A percentile compares a stretch with the other conserved stretches of the same genome.
These are phyloP conservation scores for Talaromyces sp. DNA, from an alignment of 2,329 filamentous ascomycete genomes.

Conservation along the genomic window DNA sequence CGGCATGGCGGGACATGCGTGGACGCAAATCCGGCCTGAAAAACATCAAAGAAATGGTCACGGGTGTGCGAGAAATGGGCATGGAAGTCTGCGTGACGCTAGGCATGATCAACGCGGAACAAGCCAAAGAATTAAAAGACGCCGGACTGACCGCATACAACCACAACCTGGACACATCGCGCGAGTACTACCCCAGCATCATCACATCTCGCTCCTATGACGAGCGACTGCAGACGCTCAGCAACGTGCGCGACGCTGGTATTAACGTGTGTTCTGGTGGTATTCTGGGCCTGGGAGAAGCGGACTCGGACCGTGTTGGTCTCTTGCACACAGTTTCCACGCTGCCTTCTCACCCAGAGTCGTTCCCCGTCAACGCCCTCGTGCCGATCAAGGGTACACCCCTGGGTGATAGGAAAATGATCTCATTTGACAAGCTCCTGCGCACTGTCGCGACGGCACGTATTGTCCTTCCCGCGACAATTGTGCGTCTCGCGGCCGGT, in stretches of 20 bases:
- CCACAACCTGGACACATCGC: conserved; percentile 86
- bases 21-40: conserved; percentile 77
- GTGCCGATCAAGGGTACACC: conserved; percentile 90
- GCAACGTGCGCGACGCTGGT: conserved; percentile 75
- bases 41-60: conserved; percentile 82
- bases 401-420: conserved; percentile 65
- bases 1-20: conserved; percentile 90
- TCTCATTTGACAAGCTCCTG: conserved; percentile 72
- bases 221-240: conserved; percentile 73
- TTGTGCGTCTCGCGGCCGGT: conserved; percentile 81
- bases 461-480: conserved; percentile 76
- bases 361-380: conserved; percentile 84
- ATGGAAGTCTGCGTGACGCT: conserved; percentile 94
- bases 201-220: conserved; percentile 86
- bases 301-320: conserved; percentile 71
- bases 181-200: conserved; percentile 81
- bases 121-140: conserved; percentile 75
- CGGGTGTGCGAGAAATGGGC: conserved; percentile 70
- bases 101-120: conserved; percentile 79
- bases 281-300: conserved; percentile 80
- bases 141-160: conserved; percentile 89
- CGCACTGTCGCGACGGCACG: conserved; percentile 80
- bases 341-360: conserved; percentile 76
- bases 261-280: conserved; percentile 88
- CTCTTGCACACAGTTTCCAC: conserved; percentile 78